Percentiles rank a stretch among this genome's conserved stretches.
Evolutionary conservation across 1,284 basidiomycete genomes (phyloP).

Genomic region (Tylopilus sp.): DNA sequence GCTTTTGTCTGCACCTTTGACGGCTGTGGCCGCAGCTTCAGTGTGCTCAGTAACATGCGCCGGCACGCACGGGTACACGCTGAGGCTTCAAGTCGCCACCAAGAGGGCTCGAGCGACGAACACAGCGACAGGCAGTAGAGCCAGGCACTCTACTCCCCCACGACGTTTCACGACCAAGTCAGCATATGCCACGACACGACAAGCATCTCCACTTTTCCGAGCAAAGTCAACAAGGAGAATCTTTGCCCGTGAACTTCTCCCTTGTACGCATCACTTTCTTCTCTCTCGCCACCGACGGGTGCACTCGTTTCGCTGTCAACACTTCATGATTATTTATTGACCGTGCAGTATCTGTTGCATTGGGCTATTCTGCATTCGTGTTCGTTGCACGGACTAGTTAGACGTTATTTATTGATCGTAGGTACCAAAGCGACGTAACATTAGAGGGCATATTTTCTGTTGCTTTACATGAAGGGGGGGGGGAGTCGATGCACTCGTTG

Average conservation of each 20-base stretch:
- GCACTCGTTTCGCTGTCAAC: slow-evolving; percentile 13
- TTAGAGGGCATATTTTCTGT: slow-evolving; percentile 13
- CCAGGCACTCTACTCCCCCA: slow-evolving; percentile 5
- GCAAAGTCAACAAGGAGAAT: not conserved
- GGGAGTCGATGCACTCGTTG: not conserved
- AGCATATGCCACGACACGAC: slow-evolving; percentile 6
- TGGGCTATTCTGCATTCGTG: slow-evolving; percentile 6
- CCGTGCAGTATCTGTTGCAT: slow-evolving; percentile 17
- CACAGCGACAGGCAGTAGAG: slow-evolving; percentile 36
- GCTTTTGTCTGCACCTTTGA: slow-evolving; percentile 74
- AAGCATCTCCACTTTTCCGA: slow-evolving; percentile 3
- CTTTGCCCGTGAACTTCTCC: slow-evolving; percentile 14
- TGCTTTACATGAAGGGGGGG: not conserved
- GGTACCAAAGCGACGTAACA: slow-evolving; percentile 9
- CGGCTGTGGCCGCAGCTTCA: slow-evolving; percentile 75
- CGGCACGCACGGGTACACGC: slow-evolving; percentile 73
- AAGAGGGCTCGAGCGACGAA: slow-evolving; percentile 46
- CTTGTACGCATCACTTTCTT: slow-evolving; percentile 5
- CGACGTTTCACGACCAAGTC: slow-evolving; percentile 9
- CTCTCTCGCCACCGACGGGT: not conserved
- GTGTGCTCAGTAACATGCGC: slow-evolving; percentile 85
- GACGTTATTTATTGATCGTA: slow-evolving; percentile 21
- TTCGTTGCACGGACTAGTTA: slow-evolving; percentile 5
- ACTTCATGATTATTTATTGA: slow-evolving; percentile 21
- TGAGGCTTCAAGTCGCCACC: slow-evolving; percentile 36